phyloP scores from a whole-genome alignment of 768 basidiomycete species.

The Pulveroboletus sp. region DNA sequence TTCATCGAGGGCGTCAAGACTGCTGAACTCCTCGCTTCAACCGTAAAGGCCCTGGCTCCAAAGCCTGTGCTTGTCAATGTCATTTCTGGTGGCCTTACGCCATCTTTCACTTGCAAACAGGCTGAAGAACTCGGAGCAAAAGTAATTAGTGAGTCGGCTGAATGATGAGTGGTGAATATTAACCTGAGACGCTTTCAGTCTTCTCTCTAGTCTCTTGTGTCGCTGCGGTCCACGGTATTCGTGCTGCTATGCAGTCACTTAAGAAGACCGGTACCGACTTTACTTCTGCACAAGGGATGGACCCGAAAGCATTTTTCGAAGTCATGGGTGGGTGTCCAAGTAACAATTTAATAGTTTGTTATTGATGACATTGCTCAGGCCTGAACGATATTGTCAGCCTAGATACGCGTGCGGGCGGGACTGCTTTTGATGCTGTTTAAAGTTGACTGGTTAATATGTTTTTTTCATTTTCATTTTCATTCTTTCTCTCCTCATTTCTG shows the following conservation, averaged over 20 bases:
- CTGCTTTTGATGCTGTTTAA: conserved; percentile 51
- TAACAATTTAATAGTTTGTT: background rate
- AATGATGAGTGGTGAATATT: background rate
- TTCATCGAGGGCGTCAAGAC: conserved; percentile 79
- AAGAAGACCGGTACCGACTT: conserved; percentile 80
- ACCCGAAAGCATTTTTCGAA: conserved; percentile 72
- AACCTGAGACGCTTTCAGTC: conserved; percentile 36
- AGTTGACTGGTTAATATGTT: background rate
- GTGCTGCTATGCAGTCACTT: conserved; percentile 69
- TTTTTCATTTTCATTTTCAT: too few relatives aligned
- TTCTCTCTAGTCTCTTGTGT: conserved; percentile 76
- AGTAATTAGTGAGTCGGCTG: conserved; percentile 59
- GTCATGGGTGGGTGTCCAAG: conserved; percentile 53
- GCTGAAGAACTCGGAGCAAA: conserved; percentile 70
- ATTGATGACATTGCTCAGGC: conserved; percentile 30
- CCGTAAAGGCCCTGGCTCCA: conserved; percentile 63
- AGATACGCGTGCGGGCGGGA: conserved; percentile 55
- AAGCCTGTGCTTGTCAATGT: conserved; percentile 79
- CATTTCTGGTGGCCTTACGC: conserved; percentile 73
- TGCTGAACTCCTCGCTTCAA: conserved; percentile 55
- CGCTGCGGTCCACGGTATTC: conserved; percentile 71
- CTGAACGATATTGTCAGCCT: conserved; percentile 50
- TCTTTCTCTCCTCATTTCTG: background rate
- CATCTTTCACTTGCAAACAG: conserved; percentile 64
- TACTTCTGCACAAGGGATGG: conserved; percentile 57